Base-by-base conservation (phyloP, 345 rosid genomes). In the Moricandia arvensis region DNA sequence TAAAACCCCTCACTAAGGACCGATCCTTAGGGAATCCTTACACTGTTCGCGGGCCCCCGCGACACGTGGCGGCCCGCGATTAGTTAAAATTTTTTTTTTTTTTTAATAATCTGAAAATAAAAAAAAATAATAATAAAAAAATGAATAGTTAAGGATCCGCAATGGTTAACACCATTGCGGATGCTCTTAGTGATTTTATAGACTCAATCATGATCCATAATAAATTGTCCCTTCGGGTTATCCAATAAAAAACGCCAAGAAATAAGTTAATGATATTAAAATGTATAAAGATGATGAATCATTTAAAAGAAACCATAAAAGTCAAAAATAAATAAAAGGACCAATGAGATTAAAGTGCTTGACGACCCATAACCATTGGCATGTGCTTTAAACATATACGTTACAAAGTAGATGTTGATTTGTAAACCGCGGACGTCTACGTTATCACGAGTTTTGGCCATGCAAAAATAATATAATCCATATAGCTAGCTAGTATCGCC, bases 311-410 rank as follows among this genome's bases (percentile, higher is more conserved):
- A 60, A 62, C 21, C 54, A 35, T 49, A 5, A 63, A 68, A 38
- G 69, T 61, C 3, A 67, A 68, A 49, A 49, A 49, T 2, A 27
- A 29, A 15, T 6, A 4, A 77, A 68, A 62, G 80, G 15, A 45
- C 80, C 66, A 63, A 70, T 57, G 54, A 55, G 30, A 21, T 21
- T 61, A 51, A 74, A 66, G 77, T 57, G 59, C 66, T 38, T 65
- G 77, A 59, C 66, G 80, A 70, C 75, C 71, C 70, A 38, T 21
- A 63, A 10, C 18, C 54, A 43, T 43, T 43, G 1, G 59, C 70
- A 63, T 77, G 80, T 77, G 75, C 75, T 77, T 16, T 71, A 53
- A 43, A 55, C 29, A 16, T 63, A 38, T 6, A 51, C 45, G 64
- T 7, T 0, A 3, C 29, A 38, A 76, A 76, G 80, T 31, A 31